Base-by-base conservation (phyloP, 2,329 filamentous ascomycete species). In the Fusarium sambucinum region DNA sequence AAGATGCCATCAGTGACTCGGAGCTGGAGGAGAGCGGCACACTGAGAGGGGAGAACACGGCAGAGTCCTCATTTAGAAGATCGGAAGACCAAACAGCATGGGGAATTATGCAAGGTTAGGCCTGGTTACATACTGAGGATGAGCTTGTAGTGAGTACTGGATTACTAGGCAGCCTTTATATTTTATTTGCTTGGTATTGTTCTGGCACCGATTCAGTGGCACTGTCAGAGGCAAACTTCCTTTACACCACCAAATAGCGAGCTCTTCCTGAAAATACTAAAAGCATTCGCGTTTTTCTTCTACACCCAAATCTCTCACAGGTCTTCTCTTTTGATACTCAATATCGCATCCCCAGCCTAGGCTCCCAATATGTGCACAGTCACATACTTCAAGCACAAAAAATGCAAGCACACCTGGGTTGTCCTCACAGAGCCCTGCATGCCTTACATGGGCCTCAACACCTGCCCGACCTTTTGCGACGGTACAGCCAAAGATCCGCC, bases 401-500 rank as follows among this genome's bases (percentile, higher is more conserved):
- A 68, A 60, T 88, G 86, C 80, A 77, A 78, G 13, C 86, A 87
- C 78, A 80, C 79, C 69, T 88, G 86, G 86, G 79, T 84, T 41
- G 73, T 81, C 62, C 79, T 88, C 70, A 75, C 74, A 5, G 64
- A 76, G 44, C 81, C 83, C 8, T 88, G 86, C 77, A 78, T 71
- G 6, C 83, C 83, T 0, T 81, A 81, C 14, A 79, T 80, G 75
- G 84, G 85, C 61, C 87, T 88, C 76, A 76, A 74, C 60, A 83
- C 77, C 29, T 88, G 86, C 75, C 71, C 76, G 0, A 64, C 57
- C 37, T 84, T 87, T 66, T 74, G 77, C 55, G 77, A 79, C 67
- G 79, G 80, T 53, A 71, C 73, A 32, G 71, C 79, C 51, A 80
- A 81, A 63, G 73, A 76, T 21, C 63, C 75, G 27, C 80, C 81